Conservation (phyloP, 2,329 filamentous ascomycete genomes). For the Xylaria sp. region DNA sequence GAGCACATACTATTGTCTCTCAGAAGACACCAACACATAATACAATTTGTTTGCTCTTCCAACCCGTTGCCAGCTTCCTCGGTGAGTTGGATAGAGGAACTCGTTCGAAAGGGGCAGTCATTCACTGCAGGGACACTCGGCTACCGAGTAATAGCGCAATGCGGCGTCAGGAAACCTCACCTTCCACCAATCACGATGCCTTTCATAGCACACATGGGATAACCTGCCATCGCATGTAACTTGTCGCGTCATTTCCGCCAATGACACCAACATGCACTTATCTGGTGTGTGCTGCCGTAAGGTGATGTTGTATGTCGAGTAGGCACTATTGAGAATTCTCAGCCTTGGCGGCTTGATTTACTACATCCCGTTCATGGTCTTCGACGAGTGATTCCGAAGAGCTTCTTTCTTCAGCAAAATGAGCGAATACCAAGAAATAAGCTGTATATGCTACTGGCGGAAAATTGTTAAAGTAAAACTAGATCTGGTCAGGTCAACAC, state of each 20-base stretch:
- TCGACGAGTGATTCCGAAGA: slow-evolving; percentile 1
- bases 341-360: background rate
- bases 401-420: background rate
- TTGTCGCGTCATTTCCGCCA: slow-evolving; percentile 31
- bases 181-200: slow-evolving; percentile 29
- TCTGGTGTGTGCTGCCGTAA: background rate
- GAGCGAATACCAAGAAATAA: background rate
- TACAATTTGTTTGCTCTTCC: background rate
- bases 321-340: slow-evolving; percentile 7
- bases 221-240: slow-evolving; percentile 12
- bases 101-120: background rate
- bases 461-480: slow-evolving; percentile 15
- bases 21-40: background rate
- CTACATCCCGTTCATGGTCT: slow-evolving; percentile 14
- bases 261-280: background rate
- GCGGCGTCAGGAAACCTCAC: slow-evolving; percentile 9
- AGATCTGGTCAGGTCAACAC: background rate
- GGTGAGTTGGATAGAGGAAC: background rate
- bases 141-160: slow-evolving; percentile 4
- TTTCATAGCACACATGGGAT: slow-evolving; percentile 1
- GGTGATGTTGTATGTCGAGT: slow-evolving; percentile 13
- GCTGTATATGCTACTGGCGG: slow-evolving; percentile 30
- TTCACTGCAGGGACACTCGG: background rate
- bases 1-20: background rate
- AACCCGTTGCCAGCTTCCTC: background rate